These are phyloP conservation scores for Kodamaea hsintzibuensis DNA, from an alignment of 805 yeast species.

Conservation along the genomic window DNA sequence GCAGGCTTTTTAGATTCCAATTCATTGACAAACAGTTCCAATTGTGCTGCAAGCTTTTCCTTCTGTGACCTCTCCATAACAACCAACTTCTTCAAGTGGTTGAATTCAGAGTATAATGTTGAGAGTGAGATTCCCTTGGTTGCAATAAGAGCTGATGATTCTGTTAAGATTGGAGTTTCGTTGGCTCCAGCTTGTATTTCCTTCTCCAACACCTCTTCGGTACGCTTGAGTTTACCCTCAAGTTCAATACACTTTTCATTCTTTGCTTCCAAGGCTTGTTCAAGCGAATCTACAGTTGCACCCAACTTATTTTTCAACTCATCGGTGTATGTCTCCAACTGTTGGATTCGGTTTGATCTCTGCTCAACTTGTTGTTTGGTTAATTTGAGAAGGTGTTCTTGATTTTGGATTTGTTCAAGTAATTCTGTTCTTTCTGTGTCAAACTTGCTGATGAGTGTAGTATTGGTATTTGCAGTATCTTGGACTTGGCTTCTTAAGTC, in stretches of 20 bases:
- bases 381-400: conserved; percentile 59
- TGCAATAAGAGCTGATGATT: conserved; percentile 56
- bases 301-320: conserved; percentile 41
- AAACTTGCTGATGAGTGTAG: conserved; percentile 42
- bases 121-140: conserved; percentile 59
- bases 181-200: conserved; percentile 25
- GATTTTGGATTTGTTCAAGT: conserved; percentile 44
- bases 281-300: conserved; percentile 30
- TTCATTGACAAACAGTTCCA: conserved; percentile 71
- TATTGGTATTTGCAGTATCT: conserved; percentile 30
- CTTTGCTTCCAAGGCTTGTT: conserved; percentile 24
- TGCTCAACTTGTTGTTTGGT: conserved; percentile 55
- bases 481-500: conserved; percentile 7
- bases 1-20: conserved; percentile 78
- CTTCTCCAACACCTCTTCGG: conserved; percentile 43
- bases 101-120: conserved; percentile 63
- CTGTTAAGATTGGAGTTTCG: conserved; percentile 48
- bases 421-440: conserved; percentile 45
- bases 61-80: conserved; percentile 71
- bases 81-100: conserved; percentile 63
- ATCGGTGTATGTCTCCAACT: conserved; percentile 51
- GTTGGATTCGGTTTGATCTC: conserved; percentile 49
- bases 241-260: conserved; percentile 39
- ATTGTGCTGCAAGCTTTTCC: conserved; percentile 65
- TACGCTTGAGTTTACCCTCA: conserved; percentile 37